Base-by-base conservation (phyloP, 164 flowering plant species). In the Dillenia turbinata region DNA sequence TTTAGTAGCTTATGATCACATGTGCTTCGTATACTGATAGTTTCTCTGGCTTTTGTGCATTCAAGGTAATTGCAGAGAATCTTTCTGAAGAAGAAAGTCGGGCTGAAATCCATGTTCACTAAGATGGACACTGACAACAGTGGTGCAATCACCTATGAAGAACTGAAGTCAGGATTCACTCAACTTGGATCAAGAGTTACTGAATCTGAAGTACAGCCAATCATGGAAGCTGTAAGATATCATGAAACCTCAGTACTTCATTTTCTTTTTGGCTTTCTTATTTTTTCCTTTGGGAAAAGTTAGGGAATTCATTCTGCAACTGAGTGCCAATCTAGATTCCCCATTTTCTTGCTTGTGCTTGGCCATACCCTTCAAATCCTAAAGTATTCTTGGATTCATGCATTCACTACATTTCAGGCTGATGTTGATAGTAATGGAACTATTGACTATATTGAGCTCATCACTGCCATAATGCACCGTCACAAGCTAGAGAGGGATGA, bases 351-450 rank as follows among this genome's bases (percentile, higher is more conserved):
- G 40, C 40, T 33, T 33, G 40, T 33, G 40, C 40, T 33, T 33
- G 40, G 7, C 40, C 40, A 33, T 33, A 4, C 40, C 40, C 5
- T 33, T 33, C 40, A 33, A 33, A 33, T 33, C 40, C 40, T 33
- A 33, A 33, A 33, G n/a, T 9, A n/a, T 62, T 59, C 49, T 55
- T n/a, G 52, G 47, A 58, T 54, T 54, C 49, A 52, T 61, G 13
- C 46, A 33, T 53, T 54, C 5, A 33, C 61, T 59, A 3, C 44
- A 0, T 60, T 69, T 59, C 73, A 93, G 98, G 98, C 97, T 70
- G 98, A 93, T 73, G 97, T 87, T 26, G 97, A 90, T 76, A 94
- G 96, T 54, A 80, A 87, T 77, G 98, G 97, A 47, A 72, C 91
- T 2, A 90, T 93, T 46, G 97, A 90, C 62, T 93, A 90, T 77